These are phyloP conservation scores for Hypoxylon sp. DNA, from an alignment of 2,329 filamentous ascomycete species.

Conservation along the genomic window DNA sequence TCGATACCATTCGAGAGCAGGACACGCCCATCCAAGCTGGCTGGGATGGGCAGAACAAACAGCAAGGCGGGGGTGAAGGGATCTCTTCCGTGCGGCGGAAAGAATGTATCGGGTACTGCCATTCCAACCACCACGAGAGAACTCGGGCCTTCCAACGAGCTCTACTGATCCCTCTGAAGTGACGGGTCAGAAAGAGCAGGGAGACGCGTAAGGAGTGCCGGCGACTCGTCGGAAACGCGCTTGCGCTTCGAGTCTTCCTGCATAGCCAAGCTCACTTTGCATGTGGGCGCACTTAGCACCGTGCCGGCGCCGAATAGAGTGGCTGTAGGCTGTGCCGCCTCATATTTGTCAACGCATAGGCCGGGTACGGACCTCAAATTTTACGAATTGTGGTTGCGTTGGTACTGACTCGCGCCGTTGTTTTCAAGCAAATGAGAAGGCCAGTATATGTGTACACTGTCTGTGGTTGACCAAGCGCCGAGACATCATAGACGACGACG, in stretches of 20 bases:
- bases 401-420: conserved; percentile 6
- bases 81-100: conserved; percentile 43
- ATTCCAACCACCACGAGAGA: conserved; percentile 51
- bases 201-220: conserved; percentile 32
- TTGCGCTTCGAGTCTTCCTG: conserved; percentile 23
- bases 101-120: conserved; percentile 50
- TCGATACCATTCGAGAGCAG: conserved; percentile 22
- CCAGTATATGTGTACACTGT: conserved; percentile 5
- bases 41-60: conserved; percentile 31
- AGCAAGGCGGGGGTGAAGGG: conserved; percentile 36
- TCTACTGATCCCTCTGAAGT: conserved; percentile 35
- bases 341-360: conserved; percentile 9
- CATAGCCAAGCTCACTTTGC: conserved; percentile 15
- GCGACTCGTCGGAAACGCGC: conserved; percentile 34
- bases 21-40: conserved; percentile 17
- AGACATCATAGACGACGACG: conserved; percentile 36
- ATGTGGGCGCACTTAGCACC: conserved; percentile 5
- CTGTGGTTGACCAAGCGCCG: conserved; percentile 27
- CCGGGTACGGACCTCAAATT: conserved; percentile 7
- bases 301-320: conserved; percentile 11
- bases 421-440: conserved; percentile 4
- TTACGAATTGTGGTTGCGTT: conserved; percentile 20
- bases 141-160: conserved; percentile 45
- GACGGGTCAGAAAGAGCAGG: conserved; percentile 41
- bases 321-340: conserved; percentile 13